Evolutionary conservation across 2,329 filamentous ascomycete species (phyloP), one percentile per base, ranked within the genome.

Genomic region (Chaetomiaceae sp.): DNA sequence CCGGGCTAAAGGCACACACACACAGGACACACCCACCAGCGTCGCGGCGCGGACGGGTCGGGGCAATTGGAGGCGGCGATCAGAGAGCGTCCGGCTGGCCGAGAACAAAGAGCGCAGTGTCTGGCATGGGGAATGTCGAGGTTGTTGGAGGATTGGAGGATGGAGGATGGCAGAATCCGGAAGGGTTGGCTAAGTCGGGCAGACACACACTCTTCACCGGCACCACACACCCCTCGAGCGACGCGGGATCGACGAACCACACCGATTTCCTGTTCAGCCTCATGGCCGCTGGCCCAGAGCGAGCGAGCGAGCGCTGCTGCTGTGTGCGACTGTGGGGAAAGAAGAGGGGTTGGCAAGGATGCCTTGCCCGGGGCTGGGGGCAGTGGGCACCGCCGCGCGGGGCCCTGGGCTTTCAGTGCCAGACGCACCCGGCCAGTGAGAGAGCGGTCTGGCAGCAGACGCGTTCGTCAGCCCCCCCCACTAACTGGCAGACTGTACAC

Each of bases 181-280:
- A n/a, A n/a, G n/a, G n/a, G n/a, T n/a, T n/a, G n/a, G n/a, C n/a
- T n/a, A n/a, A n/a, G n/a, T n/a, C n/a, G n/a, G n/a, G n/a, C n/a
- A n/a, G n/a, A n/a, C n/a, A n/a, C n/a, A n/a, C n/a, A n/a, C n/a
- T n/a, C n/a, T n/a, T n/a, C n/a, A n/a, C n/a, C n/a, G n/a, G 44
- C 38, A 35, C 36, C 29, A 41, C 39, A 30, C 22, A 40, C 29
- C 26, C 30, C 24, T 35, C 37, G 39, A 42, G 41, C 43, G 45
- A 42, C 37, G 29, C 42, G 29, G 41, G 38, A 45, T 45, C 42
- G 38, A 35, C 42, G 35, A 46, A 43, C 34, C 48, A 45, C 44
- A 55, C 52, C 59, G 58, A 58, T 57, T 60, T 57, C n/a, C 19
- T 24, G 35, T 22, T 48, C 45, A 62, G 60, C 60, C 60, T 62